Conservation (phyloP, 495 filamentous ascomycete species). For the Hypoxylon cercidicola region DNA sequence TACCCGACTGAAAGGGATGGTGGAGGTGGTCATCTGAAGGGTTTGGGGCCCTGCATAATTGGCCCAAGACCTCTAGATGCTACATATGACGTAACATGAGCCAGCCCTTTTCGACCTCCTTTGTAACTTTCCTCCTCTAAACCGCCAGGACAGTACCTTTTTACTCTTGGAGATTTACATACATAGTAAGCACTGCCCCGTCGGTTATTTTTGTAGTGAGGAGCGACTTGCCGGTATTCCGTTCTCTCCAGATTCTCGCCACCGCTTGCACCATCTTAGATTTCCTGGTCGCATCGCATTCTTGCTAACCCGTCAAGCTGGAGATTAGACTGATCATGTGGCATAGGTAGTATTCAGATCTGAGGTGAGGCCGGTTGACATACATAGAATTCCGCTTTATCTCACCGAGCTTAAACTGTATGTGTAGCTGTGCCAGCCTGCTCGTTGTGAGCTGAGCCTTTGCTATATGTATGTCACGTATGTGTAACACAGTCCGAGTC, state of each 20-base stretch:
- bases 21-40: conserved; percentile 14
- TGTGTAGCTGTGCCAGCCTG: conserved; percentile 17
- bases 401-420: conserved; percentile 15
- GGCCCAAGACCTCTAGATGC: conserved; percentile 29
- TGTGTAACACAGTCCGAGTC: conserved; percentile 10
- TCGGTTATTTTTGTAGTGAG: not conserved
- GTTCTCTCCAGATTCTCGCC: not conserved
- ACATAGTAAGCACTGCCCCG: conserved; percentile 22
- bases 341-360: conserved; percentile 22
- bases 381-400: conserved; percentile 16
- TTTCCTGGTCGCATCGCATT: conserved; percentile 8
- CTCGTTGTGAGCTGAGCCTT: conserved; percentile 2
- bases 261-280: not conserved
- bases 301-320: conserved; percentile 21
- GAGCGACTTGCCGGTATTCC: conserved; percentile 11
- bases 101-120: conserved; percentile 7
- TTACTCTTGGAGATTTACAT: not conserved
- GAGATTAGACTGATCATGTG: conserved; percentile 32
- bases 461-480: too few relatives aligned
- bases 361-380: conserved; percentile 4
- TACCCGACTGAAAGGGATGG: conserved; percentile 20
- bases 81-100: conserved; percentile 29
- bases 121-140: not conserved
- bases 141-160: conserved; percentile 4
- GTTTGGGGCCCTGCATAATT: conserved; percentile 20